Conservation (phyloP, 2,329 filamentous ascomycete species). For the Aureobasidium sp. region DNA sequence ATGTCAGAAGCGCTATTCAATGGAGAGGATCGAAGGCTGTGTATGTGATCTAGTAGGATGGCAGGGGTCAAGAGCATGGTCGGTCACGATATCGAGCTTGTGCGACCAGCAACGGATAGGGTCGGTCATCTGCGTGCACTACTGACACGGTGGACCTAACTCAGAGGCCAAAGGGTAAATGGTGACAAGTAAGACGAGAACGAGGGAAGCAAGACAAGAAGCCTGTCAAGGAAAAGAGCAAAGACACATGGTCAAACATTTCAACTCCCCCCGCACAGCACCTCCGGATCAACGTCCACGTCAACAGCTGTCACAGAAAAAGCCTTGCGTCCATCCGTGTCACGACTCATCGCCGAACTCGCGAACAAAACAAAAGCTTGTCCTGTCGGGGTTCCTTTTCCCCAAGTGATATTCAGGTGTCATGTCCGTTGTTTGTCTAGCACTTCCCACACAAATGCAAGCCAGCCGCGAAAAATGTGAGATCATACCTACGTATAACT, state of each 20-base stretch:
- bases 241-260: not conserved
- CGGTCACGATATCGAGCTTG: too few relatives aligned
- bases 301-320: not conserved
- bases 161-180: too few relatives aligned
- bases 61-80: too few relatives aligned
- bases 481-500: conserved; percentile 5
- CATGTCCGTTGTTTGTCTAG: not conserved
- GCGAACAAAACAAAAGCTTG: not conserved
- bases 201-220: not conserved
- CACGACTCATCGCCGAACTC: not conserved
- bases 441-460: not conserved
- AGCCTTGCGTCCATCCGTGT: too few relatives aligned
- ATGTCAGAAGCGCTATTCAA: too few relatives aligned
- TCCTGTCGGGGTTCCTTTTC: not conserved
- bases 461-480: not conserved
- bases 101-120: too few relatives aligned
- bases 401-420: not conserved
- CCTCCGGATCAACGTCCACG: not conserved
- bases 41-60: too few relatives aligned
- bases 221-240: not conserved
- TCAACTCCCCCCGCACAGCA: not conserved
- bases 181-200: too few relatives aligned
- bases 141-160: too few relatives aligned
- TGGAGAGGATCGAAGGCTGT: too few relatives aligned
- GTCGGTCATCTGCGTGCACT: too few relatives aligned